Conservation (phyloP, 805 yeast species). For the Candida manassasensis region DNA sequence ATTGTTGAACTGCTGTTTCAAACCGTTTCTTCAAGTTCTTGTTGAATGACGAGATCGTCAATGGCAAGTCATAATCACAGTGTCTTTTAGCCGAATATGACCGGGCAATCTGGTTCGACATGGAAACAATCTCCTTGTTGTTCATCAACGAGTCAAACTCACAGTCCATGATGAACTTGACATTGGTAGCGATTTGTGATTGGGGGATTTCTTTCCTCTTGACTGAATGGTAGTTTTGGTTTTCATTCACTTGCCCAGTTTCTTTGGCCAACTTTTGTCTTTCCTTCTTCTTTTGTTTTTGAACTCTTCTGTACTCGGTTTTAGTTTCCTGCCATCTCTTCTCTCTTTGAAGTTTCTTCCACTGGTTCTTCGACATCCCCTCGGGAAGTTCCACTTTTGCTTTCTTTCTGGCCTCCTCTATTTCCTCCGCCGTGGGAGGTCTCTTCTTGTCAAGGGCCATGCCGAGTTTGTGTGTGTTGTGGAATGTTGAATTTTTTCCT, state of each 20-base stretch:
- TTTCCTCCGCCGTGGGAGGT: conserved; percentile 12
- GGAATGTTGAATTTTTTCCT: no score
- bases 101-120: conserved; percentile 77
- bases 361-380: conserved; percentile 83
- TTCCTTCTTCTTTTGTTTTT: conserved; percentile 50
- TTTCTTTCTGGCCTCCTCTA: conserved; percentile 8
- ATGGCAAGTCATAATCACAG: conserved; percentile 50
- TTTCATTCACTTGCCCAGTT: conserved; percentile 21
- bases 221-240: conserved; percentile 23
- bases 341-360: conserved; percentile 66
- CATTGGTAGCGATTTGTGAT: conserved; percentile 46
- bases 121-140: conserved; percentile 61
- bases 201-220: conserved; percentile 30
- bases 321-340: conserved; percentile 60
- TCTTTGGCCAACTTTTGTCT: conserved; percentile 25
- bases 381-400: conserved; percentile 47
- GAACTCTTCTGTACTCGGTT: conserved; percentile 51
- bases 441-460: conserved; percentile 1
- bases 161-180: conserved; percentile 74
- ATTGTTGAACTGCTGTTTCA: conserved; percentile 54
- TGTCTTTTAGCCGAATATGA: conserved; percentile 75
- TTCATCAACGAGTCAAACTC: conserved; percentile 87
- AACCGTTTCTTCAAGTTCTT: conserved; percentile 65
- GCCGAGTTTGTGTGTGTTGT: no score
- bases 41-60: conserved; percentile 61